A percentile compares a stretch with the other conserved stretches of the same genome.
Conservation (phyloP, 169 alveolate species). For the Toxoplasma gondii region DNA sequence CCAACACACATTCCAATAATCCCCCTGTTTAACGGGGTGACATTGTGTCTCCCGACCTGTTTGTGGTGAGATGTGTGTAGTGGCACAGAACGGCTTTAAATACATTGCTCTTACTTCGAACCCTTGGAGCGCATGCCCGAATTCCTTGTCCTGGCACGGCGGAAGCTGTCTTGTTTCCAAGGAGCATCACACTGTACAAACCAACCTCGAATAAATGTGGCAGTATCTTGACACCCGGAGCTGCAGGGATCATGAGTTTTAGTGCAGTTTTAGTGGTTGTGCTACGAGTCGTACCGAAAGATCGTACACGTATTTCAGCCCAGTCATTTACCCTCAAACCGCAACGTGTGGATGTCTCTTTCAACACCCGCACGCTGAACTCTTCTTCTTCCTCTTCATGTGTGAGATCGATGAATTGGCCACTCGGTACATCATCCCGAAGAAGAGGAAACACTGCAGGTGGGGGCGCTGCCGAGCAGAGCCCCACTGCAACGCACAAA, state of each 20-base stretch:
- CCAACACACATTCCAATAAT: slow-evolving; percentile 32
- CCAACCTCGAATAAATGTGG: slow-evolving; percentile 15
- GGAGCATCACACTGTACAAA: background rate
- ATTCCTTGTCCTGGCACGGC: slow-evolving; percentile 16
- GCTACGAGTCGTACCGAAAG: slow-evolving; percentile 4
- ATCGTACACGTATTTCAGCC: slow-evolving; percentile 29
- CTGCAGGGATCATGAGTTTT: background rate
- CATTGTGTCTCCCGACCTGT: slow-evolving; percentile 35
- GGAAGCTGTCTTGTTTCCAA: background rate
- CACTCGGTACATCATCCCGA: background rate
- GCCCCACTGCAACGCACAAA: background rate
- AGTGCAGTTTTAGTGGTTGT: background rate
- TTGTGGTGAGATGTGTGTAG: background rate
- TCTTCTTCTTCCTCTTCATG: background rate
- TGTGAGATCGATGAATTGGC: background rate
- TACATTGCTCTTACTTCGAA: slow-evolving; percentile 16
- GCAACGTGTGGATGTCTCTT: background rate
- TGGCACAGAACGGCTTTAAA: no score
- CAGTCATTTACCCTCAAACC: slow-evolving; percentile 17
- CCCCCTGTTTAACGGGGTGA: slow-evolving; percentile 23
- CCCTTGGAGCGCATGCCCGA: slow-evolving; percentile 3
- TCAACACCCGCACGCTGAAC: slow-evolving; percentile 7
- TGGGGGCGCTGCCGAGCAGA: slow-evolving; percentile 3
- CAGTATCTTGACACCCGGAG: slow-evolving; percentile 16
- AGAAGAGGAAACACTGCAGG: slow-evolving; percentile 10